Percentiles rank a stretch among this genome's conserved stretches.
phyloP scores from a whole-genome alignment of 176 grass and related monocot genomes.

The Carex scoparia region DNA sequence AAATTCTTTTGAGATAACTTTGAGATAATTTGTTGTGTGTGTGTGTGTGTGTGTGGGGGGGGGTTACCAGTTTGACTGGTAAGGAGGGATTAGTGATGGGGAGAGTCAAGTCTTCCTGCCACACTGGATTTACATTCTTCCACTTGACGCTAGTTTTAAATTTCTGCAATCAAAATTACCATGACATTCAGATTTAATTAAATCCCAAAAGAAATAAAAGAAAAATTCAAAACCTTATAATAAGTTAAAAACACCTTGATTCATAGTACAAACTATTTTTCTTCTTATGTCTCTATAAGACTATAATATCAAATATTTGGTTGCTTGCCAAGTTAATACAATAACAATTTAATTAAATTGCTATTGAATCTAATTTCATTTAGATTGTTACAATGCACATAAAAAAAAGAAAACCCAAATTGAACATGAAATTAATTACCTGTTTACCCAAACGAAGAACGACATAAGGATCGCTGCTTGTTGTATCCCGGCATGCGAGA shows the following conservation, averaged over 20 bases:
- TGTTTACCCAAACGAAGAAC: slow-evolving; percentile 62
- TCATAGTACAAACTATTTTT: not conserved
- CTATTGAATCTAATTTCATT: not conserved
- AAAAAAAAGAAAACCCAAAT: not conserved
- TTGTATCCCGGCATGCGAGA: slow-evolving; percentile 74
- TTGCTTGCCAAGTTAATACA: not conserved
- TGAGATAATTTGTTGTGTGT: not conserved
- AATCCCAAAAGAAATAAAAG: no score
- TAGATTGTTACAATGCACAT: not conserved
- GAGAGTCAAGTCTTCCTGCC: slow-evolving; percentile 89
- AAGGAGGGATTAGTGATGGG: slow-evolving; percentile 39
- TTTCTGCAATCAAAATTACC: slow-evolving; percentile 39
- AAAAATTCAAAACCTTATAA: not conserved
- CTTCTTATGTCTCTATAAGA: not conserved
- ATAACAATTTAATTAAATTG: not conserved
- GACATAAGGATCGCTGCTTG: slow-evolving; percentile 85
- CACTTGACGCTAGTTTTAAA: slow-evolving; percentile 68
- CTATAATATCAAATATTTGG: not conserved
- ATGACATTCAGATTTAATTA: no score
- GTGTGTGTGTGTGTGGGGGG: no score
- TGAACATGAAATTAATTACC: slow-evolving; percentile 23
- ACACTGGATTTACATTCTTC: slow-evolving; percentile 60
- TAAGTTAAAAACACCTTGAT: not conserved
- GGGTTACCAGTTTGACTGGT: slow-evolving; percentile 48
- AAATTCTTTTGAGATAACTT: not conserved